Evolutionary conservation across 1,139 yeast genomes (phyloP).

Genomic region (Torulaspora globosa): DNA sequence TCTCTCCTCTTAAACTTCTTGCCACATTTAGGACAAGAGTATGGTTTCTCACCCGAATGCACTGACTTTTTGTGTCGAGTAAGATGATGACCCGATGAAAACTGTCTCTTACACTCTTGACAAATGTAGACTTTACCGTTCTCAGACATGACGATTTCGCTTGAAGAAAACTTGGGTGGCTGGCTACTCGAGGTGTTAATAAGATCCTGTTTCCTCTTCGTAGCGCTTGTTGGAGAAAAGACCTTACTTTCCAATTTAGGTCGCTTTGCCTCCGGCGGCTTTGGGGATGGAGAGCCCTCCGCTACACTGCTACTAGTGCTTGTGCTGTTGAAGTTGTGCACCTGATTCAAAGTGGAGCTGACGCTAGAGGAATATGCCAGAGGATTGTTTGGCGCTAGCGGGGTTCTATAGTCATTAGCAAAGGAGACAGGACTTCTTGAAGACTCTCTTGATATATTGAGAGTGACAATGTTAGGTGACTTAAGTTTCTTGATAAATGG

Average conservation of each 20-base stretch:
- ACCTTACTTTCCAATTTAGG: slow-evolving; percentile 14
- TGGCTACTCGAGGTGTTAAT: slow-evolving; percentile 12
- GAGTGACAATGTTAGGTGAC: slow-evolving; percentile 37
- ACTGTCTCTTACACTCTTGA: slow-evolving; percentile 37
- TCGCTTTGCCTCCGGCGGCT: slow-evolving; percentile 19
- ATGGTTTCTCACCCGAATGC: slow-evolving; percentile 39
- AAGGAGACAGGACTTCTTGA: slow-evolving; percentile 35
- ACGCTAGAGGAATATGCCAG: slow-evolving; percentile 20
- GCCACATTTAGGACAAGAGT: slow-evolving; percentile 39
- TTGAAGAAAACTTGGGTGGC: slow-evolving; percentile 27
- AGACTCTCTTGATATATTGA: slow-evolving; percentile 37
- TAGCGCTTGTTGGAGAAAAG: slow-evolving; percentile 11
- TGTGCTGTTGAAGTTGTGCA: slow-evolving; percentile 19
- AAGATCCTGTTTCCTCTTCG: slow-evolving; percentile 7
- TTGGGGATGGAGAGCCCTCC: slow-evolving; percentile 20
- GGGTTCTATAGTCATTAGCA: slow-evolving; percentile 23
- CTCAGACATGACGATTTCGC: slow-evolving; percentile 35
- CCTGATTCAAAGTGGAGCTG: slow-evolving; percentile 24
- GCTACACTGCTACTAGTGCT: slow-evolving; percentile 15
- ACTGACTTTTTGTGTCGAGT: slow-evolving; percentile 39
- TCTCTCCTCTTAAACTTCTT: slow-evolving; percentile 38
- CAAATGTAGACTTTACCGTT: slow-evolving; percentile 37
- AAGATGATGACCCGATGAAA: slow-evolving; percentile 38
- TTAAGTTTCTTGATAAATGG: slow-evolving; percentile 35
- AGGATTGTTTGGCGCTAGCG: slow-evolving; percentile 22